Conservation (phyloP, 192 early-diverging fungal species). For the Podila minutissima region DNA sequence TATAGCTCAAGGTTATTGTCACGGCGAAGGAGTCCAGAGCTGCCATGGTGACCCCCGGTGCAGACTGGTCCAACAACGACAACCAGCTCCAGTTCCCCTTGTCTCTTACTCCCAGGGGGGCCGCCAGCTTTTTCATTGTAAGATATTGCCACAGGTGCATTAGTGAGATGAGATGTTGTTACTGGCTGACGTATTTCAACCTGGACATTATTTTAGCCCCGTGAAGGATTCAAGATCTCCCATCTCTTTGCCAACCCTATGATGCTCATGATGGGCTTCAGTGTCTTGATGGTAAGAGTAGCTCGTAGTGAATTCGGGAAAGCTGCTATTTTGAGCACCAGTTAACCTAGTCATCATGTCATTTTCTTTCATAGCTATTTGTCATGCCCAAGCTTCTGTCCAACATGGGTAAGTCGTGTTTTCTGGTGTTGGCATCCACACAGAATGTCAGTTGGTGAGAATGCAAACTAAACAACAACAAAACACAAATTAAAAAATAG, state of each 20-base stretch:
- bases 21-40: slow-evolving; percentile 43
- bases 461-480: background rate
- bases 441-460: background rate
- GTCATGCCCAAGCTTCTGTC: slow-evolving; percentile 68
- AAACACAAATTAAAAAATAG: slow-evolving; percentile 17
- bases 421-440: background rate
- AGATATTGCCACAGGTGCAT: background rate
- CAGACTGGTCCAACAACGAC: slow-evolving; percentile 59
- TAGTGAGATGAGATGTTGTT: background rate
- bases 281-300: slow-evolving; percentile 51
- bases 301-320: too few species aligned
- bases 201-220: slow-evolving; percentile 36
- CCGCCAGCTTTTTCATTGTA: slow-evolving; percentile 63
- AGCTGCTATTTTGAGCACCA: too few species aligned
- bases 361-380: slow-evolving; percentile 36
- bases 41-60: slow-evolving; percentile 50
- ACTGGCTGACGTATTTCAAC: background rate
- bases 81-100: slow-evolving; percentile 57
- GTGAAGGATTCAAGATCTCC: slow-evolving; percentile 62
- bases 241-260: slow-evolving; percentile 67
- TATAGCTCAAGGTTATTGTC: slow-evolving; percentile 61
- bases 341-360: background rate
- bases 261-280: slow-evolving; percentile 68
- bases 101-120: slow-evolving; percentile 49
- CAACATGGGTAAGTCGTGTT: slow-evolving; percentile 51